These are phyloP conservation scores for Aspergillus awamori DNA, from an alignment of 2,329 filamentous ascomycete genomes.

Conservation along the genomic window DNA sequence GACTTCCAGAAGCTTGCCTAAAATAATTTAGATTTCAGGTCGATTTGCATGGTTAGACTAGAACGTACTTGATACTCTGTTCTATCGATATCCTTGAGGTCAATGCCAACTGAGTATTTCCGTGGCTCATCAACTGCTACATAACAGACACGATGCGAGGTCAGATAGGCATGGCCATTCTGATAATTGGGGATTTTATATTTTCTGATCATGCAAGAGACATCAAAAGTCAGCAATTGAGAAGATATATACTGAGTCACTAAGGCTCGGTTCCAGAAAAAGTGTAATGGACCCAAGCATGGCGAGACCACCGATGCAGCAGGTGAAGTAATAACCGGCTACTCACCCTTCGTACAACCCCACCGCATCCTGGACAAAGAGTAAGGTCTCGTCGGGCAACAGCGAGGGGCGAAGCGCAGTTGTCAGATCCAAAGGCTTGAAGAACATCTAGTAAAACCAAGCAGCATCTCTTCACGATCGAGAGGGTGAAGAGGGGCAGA, in stretches of 20 bases:
- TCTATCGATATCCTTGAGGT: conserved; percentile 87
- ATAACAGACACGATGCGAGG: conserved; percentile 93
- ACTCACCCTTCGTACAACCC: conserved; percentile 95
- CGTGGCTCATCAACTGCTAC: conserved; percentile 86
- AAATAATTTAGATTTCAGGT: conserved; percentile 22
- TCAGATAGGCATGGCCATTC: conserved; percentile 94
- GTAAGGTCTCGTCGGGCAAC: conserved; percentile 86
- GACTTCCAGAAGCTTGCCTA: conserved; percentile 92
- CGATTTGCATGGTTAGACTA: conserved; percentile 3
- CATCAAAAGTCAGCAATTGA: conserved; percentile 19
- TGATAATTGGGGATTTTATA: conserved; percentile 93
- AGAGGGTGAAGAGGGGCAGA: conserved; percentile 16
- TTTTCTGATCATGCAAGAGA: conserved; percentile 62
- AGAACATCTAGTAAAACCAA: conserved; percentile 78
- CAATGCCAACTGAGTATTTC: conserved; percentile 79
- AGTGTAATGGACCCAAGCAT: background rate
- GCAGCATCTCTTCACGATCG: conserved; percentile 25
- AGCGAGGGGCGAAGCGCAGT: conserved; percentile 92
- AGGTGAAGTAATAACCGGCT: conserved; percentile 15
- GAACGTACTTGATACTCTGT: conserved; percentile 79
- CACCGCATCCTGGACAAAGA: conserved; percentile 97
- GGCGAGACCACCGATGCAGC: background rate
- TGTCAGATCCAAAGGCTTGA: conserved; percentile 93
- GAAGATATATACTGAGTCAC: background rate
- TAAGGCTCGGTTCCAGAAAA: conserved; percentile 1